Evolutionary conservation across 2,329 filamentous ascomycete genomes (phyloP), one percentile per base, ranked within the genome.

Genomic region (Lachnellula subtilissima): DNA sequence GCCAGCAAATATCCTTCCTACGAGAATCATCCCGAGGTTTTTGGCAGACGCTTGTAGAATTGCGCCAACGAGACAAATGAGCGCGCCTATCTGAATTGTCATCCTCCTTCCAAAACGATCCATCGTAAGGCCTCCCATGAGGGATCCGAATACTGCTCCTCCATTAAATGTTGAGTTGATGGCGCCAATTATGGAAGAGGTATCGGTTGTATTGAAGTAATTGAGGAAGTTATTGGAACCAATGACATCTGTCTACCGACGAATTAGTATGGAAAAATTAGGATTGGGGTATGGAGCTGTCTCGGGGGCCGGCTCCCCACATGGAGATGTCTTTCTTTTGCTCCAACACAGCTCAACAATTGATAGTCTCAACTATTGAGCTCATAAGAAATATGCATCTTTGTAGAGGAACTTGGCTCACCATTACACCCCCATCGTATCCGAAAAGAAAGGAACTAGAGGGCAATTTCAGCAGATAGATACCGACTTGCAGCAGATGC

Each of bases 121-220:
- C 64, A 82, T 83, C 46, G 72, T 69, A 2, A 78, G 76, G 51
- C 84, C 83, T 28, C 65, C 65, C 56, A 65, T 64, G 2, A 67
- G 57, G 7, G 65, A 61, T 32, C 48, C 80, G 69, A 54, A 71
- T 70, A 48, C 83, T 75, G 50, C 84, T 43, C 84, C 83, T 7
- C 80, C 80, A 5, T 83, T 86, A 68, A 86, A 86, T 54, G 85
- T 76, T 4, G 82, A 83, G n/a, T 86, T 84, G 1, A 86, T 82
- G 4, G 83, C 76, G 51, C 83, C 83, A 19, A 67, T 66, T 14
- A 66, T 67, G 3, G 65, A 37, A 7, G 63, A 66, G 9, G 54
- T 60, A 5, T 54, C 53, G 9, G 59, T 73, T 64, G 66, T 76
- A 70, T 62, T 69, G 70, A 67, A 67, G 47, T 61, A 67, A 3